These are phyloP conservation scores for Pleoardoris graminearum DNA, from an alignment of 2,329 filamentous ascomycete species.

Conservation along the genomic window DNA sequence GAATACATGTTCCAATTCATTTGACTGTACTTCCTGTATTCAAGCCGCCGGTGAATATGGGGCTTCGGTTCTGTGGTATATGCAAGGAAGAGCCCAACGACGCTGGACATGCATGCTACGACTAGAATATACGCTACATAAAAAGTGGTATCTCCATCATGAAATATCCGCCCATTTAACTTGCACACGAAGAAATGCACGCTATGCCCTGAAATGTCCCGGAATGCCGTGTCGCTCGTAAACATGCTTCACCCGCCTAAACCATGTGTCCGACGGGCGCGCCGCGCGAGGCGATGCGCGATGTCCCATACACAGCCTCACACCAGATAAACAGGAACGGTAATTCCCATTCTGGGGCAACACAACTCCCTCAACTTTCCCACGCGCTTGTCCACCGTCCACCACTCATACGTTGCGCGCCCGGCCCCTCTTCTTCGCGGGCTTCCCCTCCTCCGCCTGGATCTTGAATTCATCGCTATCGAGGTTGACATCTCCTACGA, in stretches of 20 bases:
- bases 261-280: not conserved
- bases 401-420: not conserved
- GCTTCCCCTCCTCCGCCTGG: conserved; percentile 1
- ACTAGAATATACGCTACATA: not conserved
- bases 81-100: too few relatives aligned
- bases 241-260: not conserved
- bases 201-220: not conserved
- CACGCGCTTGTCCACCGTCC: not conserved
- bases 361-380: not conserved
- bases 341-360: not conserved
- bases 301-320: too few relatives aligned
- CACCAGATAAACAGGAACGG: too few relatives aligned
- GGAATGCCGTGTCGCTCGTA: not conserved
- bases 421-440: conserved; percentile 15
- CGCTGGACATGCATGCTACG: not conserved
- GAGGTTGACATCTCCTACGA: conserved; percentile 48
- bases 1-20: not conserved
- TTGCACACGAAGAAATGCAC: not conserved
- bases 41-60: too few relatives aligned
- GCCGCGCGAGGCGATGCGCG: not conserved
- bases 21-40: not conserved
- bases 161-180: not conserved
- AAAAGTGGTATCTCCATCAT: not conserved
- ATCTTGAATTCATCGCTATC: conserved; percentile 45
- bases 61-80: too few relatives aligned